A percentile compares a stretch with the other conserved stretches of the same genome.
Evolutionary conservation across 176 grass and related monocot genomes (phyloP).

Genomic region (Rhynchospora breviuscula): DNA sequence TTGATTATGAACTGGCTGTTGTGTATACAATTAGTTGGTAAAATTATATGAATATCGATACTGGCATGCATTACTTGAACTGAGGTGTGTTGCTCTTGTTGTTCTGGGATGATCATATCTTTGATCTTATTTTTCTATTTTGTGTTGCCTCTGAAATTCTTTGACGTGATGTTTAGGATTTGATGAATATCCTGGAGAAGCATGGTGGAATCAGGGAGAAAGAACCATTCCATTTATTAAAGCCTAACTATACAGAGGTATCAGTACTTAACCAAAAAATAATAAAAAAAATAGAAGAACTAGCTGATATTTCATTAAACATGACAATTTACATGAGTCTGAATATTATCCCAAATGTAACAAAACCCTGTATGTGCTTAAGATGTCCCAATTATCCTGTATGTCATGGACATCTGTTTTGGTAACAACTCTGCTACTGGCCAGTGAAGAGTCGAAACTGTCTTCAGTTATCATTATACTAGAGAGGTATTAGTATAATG

Average conservation of each 20-base stretch:
- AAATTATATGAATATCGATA: not conserved
- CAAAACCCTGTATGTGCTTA: not conserved
- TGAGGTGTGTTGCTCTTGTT: not conserved
- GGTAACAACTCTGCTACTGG: not conserved
- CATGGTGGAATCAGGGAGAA: not conserved
- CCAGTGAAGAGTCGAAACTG: not conserved
- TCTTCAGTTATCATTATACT: not conserved
- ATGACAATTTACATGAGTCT: not conserved
- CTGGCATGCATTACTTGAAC: not conserved
- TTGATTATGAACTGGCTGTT: not conserved
- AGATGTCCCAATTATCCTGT: not conserved
- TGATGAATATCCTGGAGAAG: not conserved
- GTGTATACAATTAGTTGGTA: not conserved
- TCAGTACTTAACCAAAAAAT: not conserved
- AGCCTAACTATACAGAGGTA: not conserved
- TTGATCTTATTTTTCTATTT: not conserved
- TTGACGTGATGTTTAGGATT: not conserved
- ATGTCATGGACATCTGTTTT: too few species aligned
- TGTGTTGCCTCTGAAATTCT: not conserved
- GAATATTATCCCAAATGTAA: not conserved
- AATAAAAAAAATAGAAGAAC: not conserved
- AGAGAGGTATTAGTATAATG: not conserved
- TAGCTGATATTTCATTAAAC: not conserved
- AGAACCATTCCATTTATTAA: not conserved
- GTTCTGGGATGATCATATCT: not conserved